Evolutionary conservation across 1,284 basidiomycete species (phyloP).

Genomic region (Xerocomus amazonicus): DNA sequence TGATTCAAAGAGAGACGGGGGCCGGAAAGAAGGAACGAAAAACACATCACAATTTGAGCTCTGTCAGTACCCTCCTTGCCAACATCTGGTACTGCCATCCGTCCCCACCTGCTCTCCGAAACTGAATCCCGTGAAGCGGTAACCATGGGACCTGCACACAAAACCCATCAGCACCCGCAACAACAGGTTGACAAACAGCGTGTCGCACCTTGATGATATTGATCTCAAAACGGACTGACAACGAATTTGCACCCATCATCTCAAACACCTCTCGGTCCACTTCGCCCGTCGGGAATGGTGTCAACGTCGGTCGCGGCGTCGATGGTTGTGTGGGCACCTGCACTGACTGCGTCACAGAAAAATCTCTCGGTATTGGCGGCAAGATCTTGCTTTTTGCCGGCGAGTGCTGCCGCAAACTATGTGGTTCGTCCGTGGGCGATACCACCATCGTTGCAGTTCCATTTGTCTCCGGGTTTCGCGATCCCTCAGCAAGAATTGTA

Average conservation of each 20-base stretch:
- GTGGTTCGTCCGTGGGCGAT: constrained; percentile 35
- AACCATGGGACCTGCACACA: constrained; percentile 79
- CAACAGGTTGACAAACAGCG: background rate
- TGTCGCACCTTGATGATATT: constrained; percentile 84
- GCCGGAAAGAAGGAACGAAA: background rate
- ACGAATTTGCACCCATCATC: constrained; percentile 64
- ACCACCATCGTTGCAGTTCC: constrained; percentile 25
- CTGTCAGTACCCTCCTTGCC: constrained; percentile 88
- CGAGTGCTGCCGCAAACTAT: constrained; percentile 35
- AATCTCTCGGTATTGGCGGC: constrained; percentile 71
- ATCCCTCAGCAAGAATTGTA: constrained; percentile 40
- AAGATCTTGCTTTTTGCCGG: constrained; percentile 56
- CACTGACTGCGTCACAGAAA: constrained; percentile 31
- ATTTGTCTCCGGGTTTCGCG: constrained; percentile 28
- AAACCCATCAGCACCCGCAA: background rate
- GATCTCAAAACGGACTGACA: constrained; percentile 91
- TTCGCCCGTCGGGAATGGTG: constrained; percentile 56
- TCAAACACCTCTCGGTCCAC: constrained; percentile 70
- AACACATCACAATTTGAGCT: constrained; percentile 74
- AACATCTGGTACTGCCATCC: constrained; percentile 98
- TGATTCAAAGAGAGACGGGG: background rate
- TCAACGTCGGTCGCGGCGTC: constrained; percentile 31
- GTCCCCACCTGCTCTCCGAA: constrained; percentile 87
- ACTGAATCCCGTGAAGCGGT: constrained; percentile 94
- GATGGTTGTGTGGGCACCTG: constrained; percentile 18